Percentiles rank a stretch among this genome's conserved stretches.
Conservation (phyloP, 176 grass and related monocot species). For the Cymbopogon citratus region DNA sequence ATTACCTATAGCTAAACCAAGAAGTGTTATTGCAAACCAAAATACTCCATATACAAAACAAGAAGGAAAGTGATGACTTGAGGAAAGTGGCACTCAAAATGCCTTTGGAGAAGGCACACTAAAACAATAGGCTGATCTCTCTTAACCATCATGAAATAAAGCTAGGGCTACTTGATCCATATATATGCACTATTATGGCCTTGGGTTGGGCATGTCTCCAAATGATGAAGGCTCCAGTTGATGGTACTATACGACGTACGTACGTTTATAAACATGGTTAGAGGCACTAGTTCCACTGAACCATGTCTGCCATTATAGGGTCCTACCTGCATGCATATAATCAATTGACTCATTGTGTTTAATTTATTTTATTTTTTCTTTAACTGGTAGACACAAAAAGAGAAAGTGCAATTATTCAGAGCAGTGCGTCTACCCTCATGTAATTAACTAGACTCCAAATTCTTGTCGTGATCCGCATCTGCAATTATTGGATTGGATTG, state of each 20-base stretch:
- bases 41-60: background rate
- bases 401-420: slow-evolving; percentile 12
- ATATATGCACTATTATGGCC: background rate
- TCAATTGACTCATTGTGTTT: slow-evolving; percentile 15
- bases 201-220: slow-evolving; percentile 15
- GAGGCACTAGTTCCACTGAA: slow-evolving; percentile 42
- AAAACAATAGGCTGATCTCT: slow-evolving; percentile 9
- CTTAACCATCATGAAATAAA: slow-evolving; percentile 9
- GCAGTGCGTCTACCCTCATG: background rate
- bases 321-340: slow-evolving; percentile 25
- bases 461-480: slow-evolving; percentile 17
- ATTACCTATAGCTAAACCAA: background rate
- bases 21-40: background rate
- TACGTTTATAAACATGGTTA: slow-evolving; percentile 41
- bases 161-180: slow-evolving; percentile 20
- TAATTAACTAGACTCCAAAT: slow-evolving; percentile 25
- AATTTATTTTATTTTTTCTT: background rate
- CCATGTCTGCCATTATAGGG: slow-evolving; percentile 45
- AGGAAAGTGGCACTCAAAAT: slow-evolving; percentile 19
- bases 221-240: slow-evolving; percentile 44
- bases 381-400: slow-evolving; percentile 25
- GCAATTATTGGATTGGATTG: slow-evolving; percentile 28
- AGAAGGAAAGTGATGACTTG: background rate
- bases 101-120: background rate
- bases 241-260: too few relatives aligned